Evolutionary conservation across 108 stramenopile species (phyloP), one percentile per base, ranked within the genome.

Genomic region (Fragilaria radians): DNA sequence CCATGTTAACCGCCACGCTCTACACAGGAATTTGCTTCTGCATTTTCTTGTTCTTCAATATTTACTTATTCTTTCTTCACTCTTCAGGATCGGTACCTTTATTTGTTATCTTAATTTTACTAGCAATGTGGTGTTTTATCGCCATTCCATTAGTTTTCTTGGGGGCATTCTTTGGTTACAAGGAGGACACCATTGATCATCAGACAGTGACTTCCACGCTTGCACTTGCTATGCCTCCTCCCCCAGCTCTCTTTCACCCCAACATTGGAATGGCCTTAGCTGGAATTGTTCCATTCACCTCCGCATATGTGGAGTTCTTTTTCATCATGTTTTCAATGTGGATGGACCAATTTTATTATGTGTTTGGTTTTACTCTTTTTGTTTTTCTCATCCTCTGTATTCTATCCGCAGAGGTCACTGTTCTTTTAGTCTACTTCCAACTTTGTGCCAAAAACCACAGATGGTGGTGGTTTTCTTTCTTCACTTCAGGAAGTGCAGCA

Each of bases 261-360:
- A 60, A 66, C 48, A 76, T 96, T 45, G 86, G 85, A 42, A 83
- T 92, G 56, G 17, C 72, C 32, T 51, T 93, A 32, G 91, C 95
- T 1, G 98, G 93, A 31, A 76, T 97, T 62, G 82, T 99, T 60
- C 98, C 96, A 4, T 99, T 97, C 65, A 96, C 95, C 0, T 96
- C 96, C 22, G 96, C 96, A 26, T 99, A 96, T 73, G 97, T 97
- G 27, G 98, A 99, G 73, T 80, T 99, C 28, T 99, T 97, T 73
- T 99, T 97, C 88, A 99, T 99, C 86, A 90, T 97, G 84, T 88
- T 88, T 36, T 82, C 79, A 53, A 66, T 99, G 68, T 99, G 98
- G 98, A 96, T 99, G 95, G 96, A 96, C 68, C 92, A 96, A 65
- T 99, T 93, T 90, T 99, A 97, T 85, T 97, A 97, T 66, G 96